Conservation (phyloP, 371 early-diverging fungal species). For the Parasitella parasitica region DNA sequence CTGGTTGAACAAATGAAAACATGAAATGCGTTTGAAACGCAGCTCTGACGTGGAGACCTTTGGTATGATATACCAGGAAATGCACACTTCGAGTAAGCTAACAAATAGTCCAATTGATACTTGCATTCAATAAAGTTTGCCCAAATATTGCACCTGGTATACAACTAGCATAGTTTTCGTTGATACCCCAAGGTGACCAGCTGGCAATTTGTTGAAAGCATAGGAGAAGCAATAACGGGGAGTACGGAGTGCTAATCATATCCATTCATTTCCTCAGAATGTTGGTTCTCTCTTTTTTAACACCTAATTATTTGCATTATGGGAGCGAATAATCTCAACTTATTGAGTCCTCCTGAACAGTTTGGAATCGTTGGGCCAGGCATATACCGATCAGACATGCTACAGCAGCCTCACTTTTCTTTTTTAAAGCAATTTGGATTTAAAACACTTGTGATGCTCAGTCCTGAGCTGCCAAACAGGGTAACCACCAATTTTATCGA, state of each 20-base stretch:
- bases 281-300: no score
- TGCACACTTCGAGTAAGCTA: background rate
- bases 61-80: background rate
- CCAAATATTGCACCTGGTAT: background rate
- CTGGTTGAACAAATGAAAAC: constrained; percentile 1
- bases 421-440: constrained; percentile 79
- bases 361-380: constrained; percentile 92
- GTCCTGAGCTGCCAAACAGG: constrained; percentile 83
- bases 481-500: constrained; percentile 80
- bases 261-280: background rate
- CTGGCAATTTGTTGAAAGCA: no score
- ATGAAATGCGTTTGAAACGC: background rate
- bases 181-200: no score
- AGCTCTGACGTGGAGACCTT: constrained; percentile 3
- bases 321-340: constrained; percentile 9
- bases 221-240: background rate
- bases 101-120: background rate
- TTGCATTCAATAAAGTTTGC: background rate
- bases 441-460: constrained; percentile 80
- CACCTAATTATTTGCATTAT: no score
- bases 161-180: background rate
- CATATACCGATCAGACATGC: constrained; percentile 80
- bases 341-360: constrained; percentile 79
- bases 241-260: background rate
- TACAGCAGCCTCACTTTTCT: constrained; percentile 72